Evolutionary conservation across 208 protist genomes (phyloP).

Genomic region (Leishmania tarentolae): DNA sequence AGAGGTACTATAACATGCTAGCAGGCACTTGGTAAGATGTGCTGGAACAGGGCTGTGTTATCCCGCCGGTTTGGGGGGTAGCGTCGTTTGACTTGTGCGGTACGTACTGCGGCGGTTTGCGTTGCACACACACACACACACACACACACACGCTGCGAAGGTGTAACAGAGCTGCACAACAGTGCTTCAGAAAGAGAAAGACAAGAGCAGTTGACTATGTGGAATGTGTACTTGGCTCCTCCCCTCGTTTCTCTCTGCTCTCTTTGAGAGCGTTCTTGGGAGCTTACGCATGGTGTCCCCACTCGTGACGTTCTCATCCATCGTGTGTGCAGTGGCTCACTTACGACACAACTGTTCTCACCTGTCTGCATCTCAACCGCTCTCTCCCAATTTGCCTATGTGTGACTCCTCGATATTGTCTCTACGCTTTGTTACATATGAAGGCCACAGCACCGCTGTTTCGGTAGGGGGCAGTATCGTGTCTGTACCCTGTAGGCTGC

Average conservation of each 20-base stretch:
- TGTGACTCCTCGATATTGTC: neutral
- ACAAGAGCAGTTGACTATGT: neutral
- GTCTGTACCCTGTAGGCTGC: neutral
- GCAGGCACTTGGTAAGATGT: conserved; percentile 44
- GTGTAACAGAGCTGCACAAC: neutral
- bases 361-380: neutral
- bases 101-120: neutral
- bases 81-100: neutral
- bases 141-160: too few relatives aligned
- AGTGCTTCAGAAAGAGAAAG: neutral
- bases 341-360: neutral
- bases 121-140: too few relatives aligned
- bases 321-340: neutral
- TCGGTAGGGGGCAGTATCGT: neutral
- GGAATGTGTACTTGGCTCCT: neutral
- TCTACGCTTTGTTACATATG: neutral
- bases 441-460: neutral
- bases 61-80: neutral
- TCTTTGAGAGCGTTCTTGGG: neutral
- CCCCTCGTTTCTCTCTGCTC: neutral
- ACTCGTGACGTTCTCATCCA: neutral
- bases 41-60: neutral
- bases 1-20: conserved; percentile 75
- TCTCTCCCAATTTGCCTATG: neutral
- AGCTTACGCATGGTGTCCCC: neutral